A percentile compares a stretch with the other conserved stretches of the same genome.
phyloP scores from a whole-genome alignment of 1,284 basidiomycete genomes.

The Phlebopus sp. region DNA sequence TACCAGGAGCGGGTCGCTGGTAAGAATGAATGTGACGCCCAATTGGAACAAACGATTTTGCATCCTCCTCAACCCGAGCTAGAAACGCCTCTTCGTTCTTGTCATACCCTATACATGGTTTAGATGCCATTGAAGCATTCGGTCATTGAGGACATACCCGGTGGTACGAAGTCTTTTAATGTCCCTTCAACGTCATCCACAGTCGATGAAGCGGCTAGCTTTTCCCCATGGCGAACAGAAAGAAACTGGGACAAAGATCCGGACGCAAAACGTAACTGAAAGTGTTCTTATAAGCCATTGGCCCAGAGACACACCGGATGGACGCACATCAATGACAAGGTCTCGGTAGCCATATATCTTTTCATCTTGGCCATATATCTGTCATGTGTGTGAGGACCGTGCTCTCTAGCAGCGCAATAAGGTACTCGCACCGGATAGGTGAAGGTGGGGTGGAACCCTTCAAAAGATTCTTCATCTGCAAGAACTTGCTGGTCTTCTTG shows the following conservation, averaged over 20 bases:
- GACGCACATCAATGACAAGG: conserved; percentile 75
- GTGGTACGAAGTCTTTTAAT: conserved; percentile 77
- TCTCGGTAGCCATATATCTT: conserved; percentile 93
- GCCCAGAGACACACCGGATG: conserved; percentile 1
- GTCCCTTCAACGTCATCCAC: conserved; percentile 87
- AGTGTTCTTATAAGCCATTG: conserved; percentile 7
- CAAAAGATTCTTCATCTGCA: conserved; percentile 56
- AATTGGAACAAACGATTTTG: conserved; percentile 69
- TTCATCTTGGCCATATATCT: conserved; percentile 96
- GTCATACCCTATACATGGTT: conserved; percentile 51
- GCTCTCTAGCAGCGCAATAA: background rate
- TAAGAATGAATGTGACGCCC: conserved; percentile 81
- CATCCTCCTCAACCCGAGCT: conserved; percentile 69
- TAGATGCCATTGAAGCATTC: background rate
- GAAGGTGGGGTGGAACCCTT: conserved; percentile 77
- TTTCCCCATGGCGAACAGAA: conserved; percentile 63
- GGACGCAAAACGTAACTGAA: conserved; percentile 81
- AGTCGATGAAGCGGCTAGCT: conserved; percentile 68
- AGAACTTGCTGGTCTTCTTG: conserved; percentile 59
- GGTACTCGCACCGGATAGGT: conserved; percentile 73
- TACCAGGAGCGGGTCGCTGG: conserved; percentile 46
- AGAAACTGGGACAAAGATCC: conserved; percentile 82
- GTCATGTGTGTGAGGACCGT: conserved; percentile 8
- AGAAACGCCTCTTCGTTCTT: conserved; percentile 66
- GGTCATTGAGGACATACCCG: conserved; percentile 41